These are phyloP conservation scores for Xylaria sp. DNA, from an alignment of 2,329 filamentous ascomycete species.

Conservation along the genomic window DNA sequence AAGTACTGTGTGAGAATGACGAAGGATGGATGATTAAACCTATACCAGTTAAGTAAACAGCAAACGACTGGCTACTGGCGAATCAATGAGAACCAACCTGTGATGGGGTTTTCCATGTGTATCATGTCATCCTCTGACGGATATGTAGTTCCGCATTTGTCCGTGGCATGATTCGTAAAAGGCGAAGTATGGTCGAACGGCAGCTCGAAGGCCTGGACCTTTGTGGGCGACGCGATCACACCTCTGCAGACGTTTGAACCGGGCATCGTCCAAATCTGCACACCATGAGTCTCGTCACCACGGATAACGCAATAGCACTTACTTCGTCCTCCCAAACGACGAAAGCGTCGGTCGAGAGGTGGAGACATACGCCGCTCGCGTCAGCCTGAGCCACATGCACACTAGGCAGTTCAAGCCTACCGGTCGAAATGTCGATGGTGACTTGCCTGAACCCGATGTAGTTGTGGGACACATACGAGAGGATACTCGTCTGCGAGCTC, in stretches of 20 bases:
- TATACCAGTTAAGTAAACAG: slow-evolving; percentile 36
- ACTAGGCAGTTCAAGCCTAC: slow-evolving; percentile 42
- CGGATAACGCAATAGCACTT: neutral
- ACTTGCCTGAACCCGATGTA: slow-evolving; percentile 62
- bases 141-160: slow-evolving; percentile 56
- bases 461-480: slow-evolving; percentile 58
- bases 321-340: slow-evolving; percentile 61
- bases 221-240: slow-evolving; percentile 58
- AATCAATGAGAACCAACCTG: slow-evolving; percentile 44
- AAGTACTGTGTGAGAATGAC: slow-evolving; percentile 37
- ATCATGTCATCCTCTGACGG: slow-evolving; percentile 40
- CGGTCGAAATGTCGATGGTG: slow-evolving; percentile 42
- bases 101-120: slow-evolving; percentile 51
- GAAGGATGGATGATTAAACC: slow-evolving; percentile 55
- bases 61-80: no score
- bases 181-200: slow-evolving; percentile 43
- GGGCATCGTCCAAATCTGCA: slow-evolving; percentile 51
- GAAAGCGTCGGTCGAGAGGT: slow-evolving; percentile 58
- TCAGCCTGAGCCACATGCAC: slow-evolving; percentile 51
- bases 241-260: slow-evolving; percentile 54
- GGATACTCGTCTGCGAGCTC: slow-evolving; percentile 47
- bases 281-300: slow-evolving; percentile 18
- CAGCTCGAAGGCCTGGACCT: slow-evolving; percentile 58
- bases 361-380: slow-evolving; percentile 54
- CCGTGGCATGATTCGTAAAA: slow-evolving; percentile 45